Evolutionary conservation across 169 alveolate species (phyloP), one percentile per base, ranked within the genome.

Genomic region (Amoebophrya sp.): DNA sequence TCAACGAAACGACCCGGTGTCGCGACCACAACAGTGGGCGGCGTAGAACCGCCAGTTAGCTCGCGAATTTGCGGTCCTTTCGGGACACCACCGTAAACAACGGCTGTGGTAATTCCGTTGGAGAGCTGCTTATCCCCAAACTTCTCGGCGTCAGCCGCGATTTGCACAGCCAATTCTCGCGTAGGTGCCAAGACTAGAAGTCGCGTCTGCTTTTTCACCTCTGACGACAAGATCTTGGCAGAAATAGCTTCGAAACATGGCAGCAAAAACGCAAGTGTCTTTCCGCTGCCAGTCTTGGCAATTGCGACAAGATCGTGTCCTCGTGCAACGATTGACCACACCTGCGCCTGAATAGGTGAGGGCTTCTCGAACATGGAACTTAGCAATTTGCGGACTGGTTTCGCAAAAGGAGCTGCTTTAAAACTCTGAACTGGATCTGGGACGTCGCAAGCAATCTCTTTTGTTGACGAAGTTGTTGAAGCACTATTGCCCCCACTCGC

Each of bases 1-100:
- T 97, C 98, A 0, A 93, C 92, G 23, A 97, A 90, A 93, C 98
- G 95, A 33, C 99, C 99, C 36, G 98, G 97, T 0, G 99, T 96
- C 0, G 97, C 99, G 0, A 97, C 94, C 18, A 47, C 6, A n/a
- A 97, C 91, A 36, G 97, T 95, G 93, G 96, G 98, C 41, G 36
- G 77, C 83, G 26, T 2, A n/a, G n/a, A n/a, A 24, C 65, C 41
- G 36, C 41, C 92, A 39, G 23, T 90, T 41, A 90, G 65, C 92
- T 40, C 53, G 23, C 47, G 41, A 40, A n/a, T 40, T 41, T 90
- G 92, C 83, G 54, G 83, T 40, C 39, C n/a, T 41, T 90, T 90
- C 18, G 92, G 92, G 29, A 65, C 65, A 41, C 92, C 92, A 10
- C 92, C 92, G 41, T 41, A 90, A 0, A 90, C 26, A 1, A 65